Evolutionary conservation across 2,329 filamentous ascomycete species (phyloP).

Genomic region (Phialophora expanda): DNA sequence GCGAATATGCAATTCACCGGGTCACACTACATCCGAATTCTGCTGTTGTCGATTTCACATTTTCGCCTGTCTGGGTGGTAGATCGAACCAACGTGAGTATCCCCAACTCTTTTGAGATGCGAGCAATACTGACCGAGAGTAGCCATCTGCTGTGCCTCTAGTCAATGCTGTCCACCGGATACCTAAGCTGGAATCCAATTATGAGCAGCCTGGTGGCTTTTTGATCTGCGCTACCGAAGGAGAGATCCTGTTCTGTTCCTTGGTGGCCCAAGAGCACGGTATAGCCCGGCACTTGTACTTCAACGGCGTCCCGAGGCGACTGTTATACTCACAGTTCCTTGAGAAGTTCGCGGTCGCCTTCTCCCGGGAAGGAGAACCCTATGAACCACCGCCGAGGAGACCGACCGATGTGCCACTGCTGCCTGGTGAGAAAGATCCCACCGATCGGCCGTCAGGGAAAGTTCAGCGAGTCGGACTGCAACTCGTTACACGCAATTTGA

Average conservation of each 20-base stretch:
- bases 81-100: constrained; percentile 30
- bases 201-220: constrained; percentile 47
- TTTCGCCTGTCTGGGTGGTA: constrained; percentile 29
- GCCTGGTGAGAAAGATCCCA: not conserved
- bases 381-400: not conserved
- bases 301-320: constrained; percentile 49
- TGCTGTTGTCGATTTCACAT: constrained; percentile 26
- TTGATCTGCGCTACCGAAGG: constrained; percentile 56
- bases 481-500: constrained; percentile 21
- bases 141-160: constrained; percentile 24
- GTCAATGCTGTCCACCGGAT: constrained; percentile 47
- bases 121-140: constrained; percentile 15
- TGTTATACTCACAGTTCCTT: constrained; percentile 54
- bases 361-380: constrained; percentile 43
- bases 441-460: constrained; percentile 9
- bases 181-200: constrained; percentile 38
- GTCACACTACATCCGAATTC: constrained; percentile 29
- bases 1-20: constrained; percentile 27
- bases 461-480: constrained; percentile 25
- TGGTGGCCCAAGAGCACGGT: constrained; percentile 47
- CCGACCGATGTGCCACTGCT: not conserved
- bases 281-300: constrained; percentile 49
- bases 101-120: too few relatives aligned
- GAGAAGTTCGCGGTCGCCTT: constrained; percentile 56
- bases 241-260: constrained; percentile 54